Evolutionary conservation across 2,329 filamentous ascomycete species (phyloP), one percentile per base, ranked within the genome.

Genomic region (Tolypocladium ovalisporum): DNA sequence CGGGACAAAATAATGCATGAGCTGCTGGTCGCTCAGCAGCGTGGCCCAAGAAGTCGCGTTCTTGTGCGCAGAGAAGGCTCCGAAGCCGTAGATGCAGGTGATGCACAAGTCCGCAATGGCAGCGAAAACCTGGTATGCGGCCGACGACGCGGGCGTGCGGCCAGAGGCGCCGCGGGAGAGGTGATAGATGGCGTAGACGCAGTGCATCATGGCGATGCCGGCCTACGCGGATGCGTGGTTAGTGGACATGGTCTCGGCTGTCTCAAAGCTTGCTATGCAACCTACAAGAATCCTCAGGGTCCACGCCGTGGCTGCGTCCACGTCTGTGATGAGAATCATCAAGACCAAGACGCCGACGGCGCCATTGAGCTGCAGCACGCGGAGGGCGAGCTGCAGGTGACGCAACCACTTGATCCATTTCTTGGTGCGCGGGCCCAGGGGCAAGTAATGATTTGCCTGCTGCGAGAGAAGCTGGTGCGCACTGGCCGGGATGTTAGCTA

Each of bases 61-160:
- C 55, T 73, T 75, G 54, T 75, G 71, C 13, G 75, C 73, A 8
- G 75, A 71, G 52, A 81, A 67, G 3, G 75, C 76, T 8, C 79
- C 79, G 60, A 82, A 86, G 8, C 76, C 75, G 65, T 82, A 87
- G 40, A 86, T 72, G 10, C 80, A 76, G 32, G 81, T 63, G 51
- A 81, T 72, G 13, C 73, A 74, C 17, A 84, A 66, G 69, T 97
- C 93, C 47, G 88, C 81, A 49, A 90, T 74, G 13, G 83, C 79
- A 3, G 91, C 84, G 69, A 97, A 97, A 58, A 94, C 74, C 72
- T 95, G 90, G 72, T 97, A 97, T 62, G 90, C 93, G 17, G 90
- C 86, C 22, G 90, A 89, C 27, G 90, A 96, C 4, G 79, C 86
- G 0, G 93, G 86, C 0, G 91, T 85, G 55, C 91, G 84, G 51